These are phyloP conservation scores for Fragaria vesca DNA, from an alignment of 306 rosid genomes.

Conservation along the genomic window DNA sequence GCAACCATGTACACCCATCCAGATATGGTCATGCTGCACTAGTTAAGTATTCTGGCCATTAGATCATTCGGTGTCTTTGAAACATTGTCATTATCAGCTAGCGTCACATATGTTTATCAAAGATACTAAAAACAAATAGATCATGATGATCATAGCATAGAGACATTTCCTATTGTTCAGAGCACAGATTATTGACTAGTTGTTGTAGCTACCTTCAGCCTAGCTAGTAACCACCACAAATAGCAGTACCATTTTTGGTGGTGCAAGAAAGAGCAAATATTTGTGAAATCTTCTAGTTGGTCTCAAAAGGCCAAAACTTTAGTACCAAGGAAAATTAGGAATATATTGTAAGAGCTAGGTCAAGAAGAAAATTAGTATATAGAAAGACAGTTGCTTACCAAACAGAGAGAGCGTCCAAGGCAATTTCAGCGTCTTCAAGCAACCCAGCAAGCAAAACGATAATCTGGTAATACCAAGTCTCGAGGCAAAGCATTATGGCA, in stretches of 20 bases:
- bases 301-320: not conserved
- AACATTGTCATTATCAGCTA: not conserved
- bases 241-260: not conserved
- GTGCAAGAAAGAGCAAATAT: not conserved
- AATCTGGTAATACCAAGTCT: conserved; percentile 52
- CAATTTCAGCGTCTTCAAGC: conserved; percentile 46
- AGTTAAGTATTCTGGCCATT: not conserved
- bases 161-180: not conserved
- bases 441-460: conserved; percentile 48
- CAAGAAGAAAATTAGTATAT: not conserved
- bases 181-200: not conserved
- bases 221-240: not conserved
- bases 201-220: conserved; percentile 4
- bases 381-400: conserved; percentile 33
- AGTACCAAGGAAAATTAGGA: not conserved
- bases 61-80: too few relatives aligned
- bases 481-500: conserved; percentile 52
- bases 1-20: conserved; percentile 48
- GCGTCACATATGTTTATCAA: not conserved
- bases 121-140: not conserved
- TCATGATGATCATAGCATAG: not conserved
- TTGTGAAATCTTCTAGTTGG: not conserved
- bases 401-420: conserved; percentile 52
- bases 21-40: conserved; percentile 41
- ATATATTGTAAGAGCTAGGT: not conserved